phyloP scores from a whole-genome alignment of 2,329 filamentous ascomycete genomes.

The Nothopassalora personata region DNA sequence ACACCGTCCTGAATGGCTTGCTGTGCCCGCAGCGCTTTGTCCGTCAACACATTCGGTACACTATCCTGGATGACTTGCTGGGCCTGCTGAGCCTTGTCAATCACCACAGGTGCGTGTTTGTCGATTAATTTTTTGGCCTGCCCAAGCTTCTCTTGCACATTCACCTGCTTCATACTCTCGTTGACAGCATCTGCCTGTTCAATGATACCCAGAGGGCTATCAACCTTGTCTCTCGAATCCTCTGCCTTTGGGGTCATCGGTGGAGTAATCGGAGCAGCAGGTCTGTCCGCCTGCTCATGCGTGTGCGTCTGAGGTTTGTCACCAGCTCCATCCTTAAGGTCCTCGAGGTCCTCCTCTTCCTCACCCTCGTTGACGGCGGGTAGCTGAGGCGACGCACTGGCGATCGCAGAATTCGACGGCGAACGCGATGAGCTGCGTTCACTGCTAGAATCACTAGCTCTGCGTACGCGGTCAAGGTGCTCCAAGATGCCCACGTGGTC shows the following conservation, averaged over 20 bases:
- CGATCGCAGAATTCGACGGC: slow-evolving; percentile 8
- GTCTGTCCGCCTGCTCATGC: slow-evolving; percentile 12
- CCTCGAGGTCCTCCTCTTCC: slow-evolving; percentile 18
- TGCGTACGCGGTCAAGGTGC: slow-evolving; percentile 27
- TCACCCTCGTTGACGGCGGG: slow-evolving; percentile 27
- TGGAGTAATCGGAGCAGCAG: slow-evolving; percentile 29
- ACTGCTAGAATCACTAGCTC: slow-evolving; percentile 12
- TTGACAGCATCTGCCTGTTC: not conserved
- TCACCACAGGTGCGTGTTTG: not conserved
- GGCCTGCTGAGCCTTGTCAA: not conserved
- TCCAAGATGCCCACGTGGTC: slow-evolving; percentile 32
- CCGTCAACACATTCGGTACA: not conserved
- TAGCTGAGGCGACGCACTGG: slow-evolving; percentile 19
- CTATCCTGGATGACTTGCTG: not conserved
- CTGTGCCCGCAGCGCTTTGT: not conserved
- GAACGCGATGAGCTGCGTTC: slow-evolving; percentile 3
- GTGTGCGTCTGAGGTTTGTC: slow-evolving; percentile 6
- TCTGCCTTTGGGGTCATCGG: slow-evolving; percentile 31
- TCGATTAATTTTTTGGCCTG: not conserved
- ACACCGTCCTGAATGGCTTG: not conserved
- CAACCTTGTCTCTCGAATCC: slow-evolving; percentile 7
- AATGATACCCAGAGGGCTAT: not conserved
- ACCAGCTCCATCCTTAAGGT: slow-evolving; percentile 2
- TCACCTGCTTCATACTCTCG: not conserved
- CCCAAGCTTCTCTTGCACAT: not conserved